Conservation (phyloP, 129 eudicot species). For the Dittrichia graveolens region DNA sequence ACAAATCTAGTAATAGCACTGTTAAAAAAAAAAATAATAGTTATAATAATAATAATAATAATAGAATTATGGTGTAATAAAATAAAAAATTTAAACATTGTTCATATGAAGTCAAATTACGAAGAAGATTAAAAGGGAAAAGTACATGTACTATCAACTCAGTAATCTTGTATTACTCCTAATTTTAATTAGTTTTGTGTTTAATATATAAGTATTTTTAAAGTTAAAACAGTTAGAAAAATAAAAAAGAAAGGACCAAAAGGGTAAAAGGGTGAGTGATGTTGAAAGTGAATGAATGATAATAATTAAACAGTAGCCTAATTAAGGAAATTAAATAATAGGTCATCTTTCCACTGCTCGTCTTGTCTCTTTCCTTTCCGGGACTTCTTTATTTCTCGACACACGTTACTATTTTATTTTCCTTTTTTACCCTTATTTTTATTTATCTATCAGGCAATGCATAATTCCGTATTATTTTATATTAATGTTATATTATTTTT, state of each 20-base stretch:
- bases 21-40: too few relatives aligned
- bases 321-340: constrained; percentile 71
- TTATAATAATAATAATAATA: too few relatives aligned
- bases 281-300: constrained; percentile 42
- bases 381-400: constrained; percentile 37
- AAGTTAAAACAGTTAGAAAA: neutral
- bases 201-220: neutral
- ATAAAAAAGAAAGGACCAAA: constrained; percentile 24
- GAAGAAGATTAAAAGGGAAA: too few relatives aligned
- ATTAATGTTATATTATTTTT: too few relatives aligned
- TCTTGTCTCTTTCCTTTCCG: constrained; percentile 71
- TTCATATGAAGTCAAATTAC: too few relatives aligned
- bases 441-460: neutral
- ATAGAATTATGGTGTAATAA: too few relatives aligned
- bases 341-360: constrained; percentile 55
- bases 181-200: too few relatives aligned
- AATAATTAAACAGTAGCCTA: constrained; percentile 50
- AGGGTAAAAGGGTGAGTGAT: constrained; percentile 28
- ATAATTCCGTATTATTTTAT: too few relatives aligned
- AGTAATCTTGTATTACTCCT: too few relatives aligned
- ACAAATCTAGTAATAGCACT: too few relatives aligned
- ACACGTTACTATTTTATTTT: neutral
- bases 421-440: constrained; percentile 5
- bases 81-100: too few relatives aligned
- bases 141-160: too few relatives aligned